Evolutionary conservation across 2,329 filamentous ascomycete species (phyloP).

Genomic region (Aspergillus tubingensis): DNA sequence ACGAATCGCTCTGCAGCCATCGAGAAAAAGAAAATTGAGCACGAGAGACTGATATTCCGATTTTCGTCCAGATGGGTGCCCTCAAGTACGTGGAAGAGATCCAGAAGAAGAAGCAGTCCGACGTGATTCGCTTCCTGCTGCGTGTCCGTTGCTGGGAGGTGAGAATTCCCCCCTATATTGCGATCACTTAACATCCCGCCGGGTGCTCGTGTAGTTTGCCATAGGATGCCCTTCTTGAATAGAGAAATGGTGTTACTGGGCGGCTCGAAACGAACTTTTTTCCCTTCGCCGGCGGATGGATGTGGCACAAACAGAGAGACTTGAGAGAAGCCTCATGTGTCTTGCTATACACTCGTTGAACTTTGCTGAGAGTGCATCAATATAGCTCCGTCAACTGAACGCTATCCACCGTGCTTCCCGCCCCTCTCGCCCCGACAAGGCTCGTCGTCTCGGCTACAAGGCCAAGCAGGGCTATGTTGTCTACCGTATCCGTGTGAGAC

Average conservation of each 20-base stretch:
- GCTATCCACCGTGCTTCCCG: conserved; percentile 99
- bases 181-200: conserved; percentile 42
- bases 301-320: conserved; percentile 49
- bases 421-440: conserved; percentile 98
- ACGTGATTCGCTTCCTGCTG: conserved; percentile 99
- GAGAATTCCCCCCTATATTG: conserved; percentile 43
- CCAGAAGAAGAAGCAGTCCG: conserved; percentile 99
- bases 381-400: conserved; percentile 99
- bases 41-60: conserved; percentile 18
- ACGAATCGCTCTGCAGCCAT: neutral
- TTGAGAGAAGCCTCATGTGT: conserved; percentile 41
- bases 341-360: conserved; percentile 99
- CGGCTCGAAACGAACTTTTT: conserved; percentile 29
- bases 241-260: conserved; percentile 33
- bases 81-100: conserved; percentile 99
- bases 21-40: neutral
- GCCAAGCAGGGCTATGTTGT: conserved; percentile 99
- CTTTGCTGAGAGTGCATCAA: conserved; percentile 99
- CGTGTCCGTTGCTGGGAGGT: conserved; percentile 99
- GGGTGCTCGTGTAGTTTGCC: conserved; percentile 39
- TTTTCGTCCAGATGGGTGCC: conserved; percentile 79
- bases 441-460: conserved; percentile 99
- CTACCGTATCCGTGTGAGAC: conserved; percentile 98
- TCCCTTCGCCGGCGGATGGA: conserved; percentile 37
- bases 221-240: conserved; percentile 28